phyloP scores from a whole-genome alignment of 257 asterid genomes.

The Scutellaria galericulata region DNA sequence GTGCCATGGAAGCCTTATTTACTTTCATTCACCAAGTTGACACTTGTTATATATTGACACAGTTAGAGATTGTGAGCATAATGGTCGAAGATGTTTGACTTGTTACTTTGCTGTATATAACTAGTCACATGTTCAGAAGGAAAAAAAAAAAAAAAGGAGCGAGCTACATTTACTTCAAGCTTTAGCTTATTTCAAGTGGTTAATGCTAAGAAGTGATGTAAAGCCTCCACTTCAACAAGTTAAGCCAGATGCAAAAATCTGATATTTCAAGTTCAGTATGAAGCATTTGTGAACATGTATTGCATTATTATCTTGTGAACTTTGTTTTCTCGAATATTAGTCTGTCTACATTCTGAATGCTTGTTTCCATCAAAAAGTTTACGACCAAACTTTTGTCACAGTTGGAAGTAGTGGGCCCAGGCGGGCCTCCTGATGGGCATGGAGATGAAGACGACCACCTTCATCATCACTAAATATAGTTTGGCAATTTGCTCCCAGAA shows the following conservation, averaged over 20 bases:
- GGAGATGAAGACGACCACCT: constrained; percentile 56
- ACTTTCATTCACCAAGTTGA: neutral
- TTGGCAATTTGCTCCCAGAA: constrained; percentile 49
- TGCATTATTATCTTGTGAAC: constrained; percentile 6
- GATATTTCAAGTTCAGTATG: neutral
- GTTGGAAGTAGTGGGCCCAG: constrained; percentile 90
- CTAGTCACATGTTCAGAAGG: neutral
- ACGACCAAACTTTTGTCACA: constrained; percentile 37
- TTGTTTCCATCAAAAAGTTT: constrained; percentile 12
- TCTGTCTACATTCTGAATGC: neutral
- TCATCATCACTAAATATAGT: constrained; percentile 49
- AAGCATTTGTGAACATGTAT: neutral
- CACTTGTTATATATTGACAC: neutral
- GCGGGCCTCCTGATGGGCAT: constrained; percentile 86
- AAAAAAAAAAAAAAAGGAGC: too few species aligned
- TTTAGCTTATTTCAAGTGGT: neutral
- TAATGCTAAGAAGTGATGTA: neutral
- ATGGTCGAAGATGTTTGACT: neutral
- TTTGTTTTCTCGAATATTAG: neutral
- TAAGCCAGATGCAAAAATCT: constrained; percentile 13
- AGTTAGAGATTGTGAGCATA: constrained; percentile 4
- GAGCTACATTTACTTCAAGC: neutral
- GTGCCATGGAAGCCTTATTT: neutral
- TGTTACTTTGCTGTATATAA: neutral
- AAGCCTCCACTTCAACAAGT: neutral